A percentile compares a stretch with the other conserved stretches of the same genome.
phyloP scores from a whole-genome alignment of 163 green algal species.

The Botryococcus braunii region DNA sequence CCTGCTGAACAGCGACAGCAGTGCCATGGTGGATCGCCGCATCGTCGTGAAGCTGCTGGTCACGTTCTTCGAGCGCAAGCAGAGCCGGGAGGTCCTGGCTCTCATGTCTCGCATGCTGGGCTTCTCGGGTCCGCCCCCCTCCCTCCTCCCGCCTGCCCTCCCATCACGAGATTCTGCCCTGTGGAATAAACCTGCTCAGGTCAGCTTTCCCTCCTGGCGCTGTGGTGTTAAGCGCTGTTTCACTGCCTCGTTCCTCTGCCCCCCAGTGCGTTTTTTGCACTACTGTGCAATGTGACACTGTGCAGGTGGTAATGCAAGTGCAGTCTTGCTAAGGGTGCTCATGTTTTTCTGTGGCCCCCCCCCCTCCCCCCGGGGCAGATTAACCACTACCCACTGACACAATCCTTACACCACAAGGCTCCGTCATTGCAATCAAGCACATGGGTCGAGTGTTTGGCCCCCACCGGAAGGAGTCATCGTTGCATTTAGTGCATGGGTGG shows the following conservation, averaged over 20 bases:
- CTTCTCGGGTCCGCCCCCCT: conserved; percentile 23
- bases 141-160: background rate
- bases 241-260: background rate
- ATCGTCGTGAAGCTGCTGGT: conserved; percentile 77
- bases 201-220: background rate
- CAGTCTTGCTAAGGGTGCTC: no score
- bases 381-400: no score
- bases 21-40: conserved; percentile 51
- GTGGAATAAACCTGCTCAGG: background rate
- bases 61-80: conserved; percentile 62
- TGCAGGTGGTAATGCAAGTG: background rate
- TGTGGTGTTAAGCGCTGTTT: background rate
- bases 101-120: conserved; percentile 62
- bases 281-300: background rate
- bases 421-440: no score
- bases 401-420: no score
- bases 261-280: background rate
- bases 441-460: background rate
- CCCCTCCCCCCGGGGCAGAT: no score
- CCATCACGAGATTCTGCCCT: background rate
- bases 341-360: no score
- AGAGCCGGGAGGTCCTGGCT: conserved; percentile 52
- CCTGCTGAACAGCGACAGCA: conserved; percentile 37
- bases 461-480: background rate
- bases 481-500: background rate